phyloP scores from a whole-genome alignment of 768 basidiomycete genomes.

The Pulveroboletus ravenelii region DNA sequence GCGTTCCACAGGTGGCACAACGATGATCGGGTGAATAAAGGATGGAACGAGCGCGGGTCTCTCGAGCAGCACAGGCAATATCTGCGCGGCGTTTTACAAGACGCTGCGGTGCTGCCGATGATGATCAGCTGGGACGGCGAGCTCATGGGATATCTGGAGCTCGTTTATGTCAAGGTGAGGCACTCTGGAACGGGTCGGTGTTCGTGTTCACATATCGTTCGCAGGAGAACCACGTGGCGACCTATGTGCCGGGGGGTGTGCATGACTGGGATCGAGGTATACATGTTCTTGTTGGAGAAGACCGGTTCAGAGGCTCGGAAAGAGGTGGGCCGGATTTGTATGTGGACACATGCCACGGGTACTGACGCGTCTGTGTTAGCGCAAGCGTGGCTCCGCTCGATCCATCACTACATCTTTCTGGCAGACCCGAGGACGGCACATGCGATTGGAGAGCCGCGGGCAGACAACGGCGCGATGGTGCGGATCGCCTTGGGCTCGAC shows the following conservation, averaged over 20 bases:
- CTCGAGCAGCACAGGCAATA: conserved; percentile 42
- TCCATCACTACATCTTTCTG: conserved; percentile 42
- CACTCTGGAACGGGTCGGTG: neutral
- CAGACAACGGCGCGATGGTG: conserved; percentile 29
- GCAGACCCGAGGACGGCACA: conserved; percentile 39
- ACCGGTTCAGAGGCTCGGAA: conserved; percentile 40
- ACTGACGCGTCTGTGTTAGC: conserved; percentile 9
- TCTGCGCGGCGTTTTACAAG: conserved; percentile 30
- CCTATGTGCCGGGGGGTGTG: conserved; percentile 25
- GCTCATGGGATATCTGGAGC: conserved; percentile 41
- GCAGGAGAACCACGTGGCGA: conserved; percentile 19
- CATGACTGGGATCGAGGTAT: conserved; percentile 35
- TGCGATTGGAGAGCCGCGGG: conserved; percentile 41
- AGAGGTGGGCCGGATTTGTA: conserved; percentile 32
- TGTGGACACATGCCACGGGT: neutral
- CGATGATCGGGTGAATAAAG: conserved; percentile 39
- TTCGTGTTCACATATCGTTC: neutral
- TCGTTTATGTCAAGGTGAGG: conserved; percentile 44
- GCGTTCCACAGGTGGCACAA: conserved; percentile 50
- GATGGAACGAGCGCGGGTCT: conserved; percentile 44
- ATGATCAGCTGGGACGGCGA: conserved; percentile 47
- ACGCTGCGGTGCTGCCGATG: conserved; percentile 37
- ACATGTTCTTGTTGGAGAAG: conserved; percentile 45
- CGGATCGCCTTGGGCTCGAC: conserved; percentile 15
- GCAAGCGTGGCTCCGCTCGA: conserved; percentile 20